Evolutionary conservation across 176 grass and related monocot species (phyloP).

Genomic region (Panicum miliaceum): DNA sequence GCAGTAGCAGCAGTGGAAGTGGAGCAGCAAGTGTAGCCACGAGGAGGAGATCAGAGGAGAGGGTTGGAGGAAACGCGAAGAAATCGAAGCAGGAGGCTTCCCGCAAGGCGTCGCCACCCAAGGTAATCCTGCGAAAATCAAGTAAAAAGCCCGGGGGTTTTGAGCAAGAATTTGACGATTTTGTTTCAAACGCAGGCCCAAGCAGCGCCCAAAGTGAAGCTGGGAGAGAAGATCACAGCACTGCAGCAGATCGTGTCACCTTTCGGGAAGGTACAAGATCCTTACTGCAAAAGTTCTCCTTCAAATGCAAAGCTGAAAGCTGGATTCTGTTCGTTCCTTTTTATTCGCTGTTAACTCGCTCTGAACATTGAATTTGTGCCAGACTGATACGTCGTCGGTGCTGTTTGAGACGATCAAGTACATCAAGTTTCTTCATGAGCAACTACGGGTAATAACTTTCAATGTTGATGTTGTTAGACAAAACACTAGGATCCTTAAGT

Average conservation of each 20-base stretch:
- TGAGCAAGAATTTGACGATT: neutral
- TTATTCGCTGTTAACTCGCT: constrained; percentile 18
- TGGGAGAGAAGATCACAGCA: constrained; percentile 71
- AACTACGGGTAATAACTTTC: constrained; percentile 67
- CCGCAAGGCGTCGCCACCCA: constrained; percentile 24
- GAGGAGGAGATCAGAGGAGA: constrained; percentile 54
- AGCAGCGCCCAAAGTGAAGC: constrained; percentile 60
- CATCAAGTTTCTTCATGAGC: constrained; percentile 75
- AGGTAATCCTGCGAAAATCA: neutral
- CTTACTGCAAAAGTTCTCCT: neutral
- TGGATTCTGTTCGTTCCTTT: neutral
- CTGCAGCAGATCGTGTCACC: constrained; percentile 86
- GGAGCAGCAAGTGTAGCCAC: constrained; percentile 19
- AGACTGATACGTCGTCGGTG: constrained; percentile 87
- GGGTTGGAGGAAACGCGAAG: constrained; percentile 36
- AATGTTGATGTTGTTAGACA: neutral
- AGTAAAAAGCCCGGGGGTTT: neutral
- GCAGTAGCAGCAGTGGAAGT: constrained; percentile 37
- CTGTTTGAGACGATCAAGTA: constrained; percentile 78
- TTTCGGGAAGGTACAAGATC: constrained; percentile 76
- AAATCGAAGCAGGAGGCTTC: constrained; percentile 51
- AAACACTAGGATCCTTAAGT: neutral
- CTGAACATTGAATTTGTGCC: constrained; percentile 22
- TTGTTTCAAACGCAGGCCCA: constrained; percentile 49
- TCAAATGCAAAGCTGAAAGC: neutral